These are phyloP conservation scores for Neonothopanus nambi DNA, from an alignment of 1,284 basidiomycete species.

Conservation along the genomic window DNA sequence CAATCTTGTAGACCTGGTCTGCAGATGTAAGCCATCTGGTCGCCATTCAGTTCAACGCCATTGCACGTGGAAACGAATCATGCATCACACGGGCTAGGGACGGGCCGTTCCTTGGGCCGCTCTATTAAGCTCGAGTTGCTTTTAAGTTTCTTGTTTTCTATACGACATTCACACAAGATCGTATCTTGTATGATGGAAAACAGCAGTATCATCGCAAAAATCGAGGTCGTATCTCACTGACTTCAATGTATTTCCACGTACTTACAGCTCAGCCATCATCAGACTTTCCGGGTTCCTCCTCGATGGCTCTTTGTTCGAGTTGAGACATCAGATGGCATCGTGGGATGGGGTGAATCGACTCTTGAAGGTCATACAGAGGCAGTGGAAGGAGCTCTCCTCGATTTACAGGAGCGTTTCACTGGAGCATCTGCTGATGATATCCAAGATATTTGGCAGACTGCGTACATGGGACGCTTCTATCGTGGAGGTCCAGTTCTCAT, in stretches of 20 bases:
- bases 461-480: constrained; percentile 70
- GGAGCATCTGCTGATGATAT: constrained; percentile 71
- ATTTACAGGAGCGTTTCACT: constrained; percentile 63
- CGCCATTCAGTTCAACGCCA: no score
- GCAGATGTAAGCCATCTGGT: no score
- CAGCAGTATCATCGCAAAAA: constrained; percentile 13
- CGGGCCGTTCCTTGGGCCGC: no score
- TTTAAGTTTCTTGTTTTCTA: no score
- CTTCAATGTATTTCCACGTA: not conserved
- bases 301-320: constrained; percentile 79
- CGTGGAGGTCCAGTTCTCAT: constrained; percentile 75
- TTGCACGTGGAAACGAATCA: no score
- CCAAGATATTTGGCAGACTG: constrained; percentile 71
- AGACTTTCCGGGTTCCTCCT: constrained; percentile 71
- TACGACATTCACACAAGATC: no score
- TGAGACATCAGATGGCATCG: constrained; percentile 64
- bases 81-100: no score
- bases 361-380: constrained; percentile 77
- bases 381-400: constrained; percentile 68
- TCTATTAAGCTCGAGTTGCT: no score
- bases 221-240: constrained; percentile 9
- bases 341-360: constrained; percentile 73
- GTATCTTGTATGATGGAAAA: constrained; percentile 1
- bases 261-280: not conserved
- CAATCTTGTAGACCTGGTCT: no score